A percentile compares a stretch with the other conserved stretches of the same genome.
Evolutionary conservation across 1,284 basidiomycete species (phyloP).

Genomic region (Sparassis latifolia): DNA sequence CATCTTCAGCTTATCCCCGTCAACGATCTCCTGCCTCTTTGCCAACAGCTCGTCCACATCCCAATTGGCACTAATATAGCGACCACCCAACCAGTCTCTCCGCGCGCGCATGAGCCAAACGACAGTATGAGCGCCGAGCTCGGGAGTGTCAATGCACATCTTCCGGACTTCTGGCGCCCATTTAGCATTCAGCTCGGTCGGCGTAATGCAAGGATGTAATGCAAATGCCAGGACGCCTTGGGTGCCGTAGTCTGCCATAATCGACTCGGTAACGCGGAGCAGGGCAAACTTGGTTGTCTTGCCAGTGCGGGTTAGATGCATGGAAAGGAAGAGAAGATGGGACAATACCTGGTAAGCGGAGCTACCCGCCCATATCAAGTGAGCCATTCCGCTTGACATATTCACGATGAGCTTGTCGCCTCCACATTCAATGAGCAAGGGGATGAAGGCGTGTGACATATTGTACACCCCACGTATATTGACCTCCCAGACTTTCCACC

Average conservation of each 20-base stretch:
- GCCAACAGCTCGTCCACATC: constrained; percentile 4
- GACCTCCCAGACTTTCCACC: constrained; percentile 2
- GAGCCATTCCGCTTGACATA: background rate
- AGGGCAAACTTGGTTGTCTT: background rate
- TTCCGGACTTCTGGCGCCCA: background rate
- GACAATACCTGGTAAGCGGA: background rate
- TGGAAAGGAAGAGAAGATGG: background rate
- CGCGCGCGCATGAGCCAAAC: constrained; percentile 1
- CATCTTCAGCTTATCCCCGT: background rate
- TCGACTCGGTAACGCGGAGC: background rate
- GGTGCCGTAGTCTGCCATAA: background rate
- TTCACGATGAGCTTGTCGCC: background rate
- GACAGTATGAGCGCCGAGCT: constrained; percentile 3
- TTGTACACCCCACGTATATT: constrained; percentile 3
- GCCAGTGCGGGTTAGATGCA: background rate
- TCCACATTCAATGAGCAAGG: background rate
- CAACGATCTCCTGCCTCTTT: constrained; percentile 6
- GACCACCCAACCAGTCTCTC: background rate
- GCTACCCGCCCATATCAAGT: background rate
- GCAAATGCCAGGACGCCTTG: background rate
- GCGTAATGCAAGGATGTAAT: background rate
- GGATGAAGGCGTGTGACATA: background rate
- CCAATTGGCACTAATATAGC: constrained; percentile 4
- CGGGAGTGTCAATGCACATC: constrained; percentile 3
- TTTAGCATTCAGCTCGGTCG: background rate